Base-by-base conservation (phyloP, 139 green algal genomes). In the Nannochloris sp. region DNA sequence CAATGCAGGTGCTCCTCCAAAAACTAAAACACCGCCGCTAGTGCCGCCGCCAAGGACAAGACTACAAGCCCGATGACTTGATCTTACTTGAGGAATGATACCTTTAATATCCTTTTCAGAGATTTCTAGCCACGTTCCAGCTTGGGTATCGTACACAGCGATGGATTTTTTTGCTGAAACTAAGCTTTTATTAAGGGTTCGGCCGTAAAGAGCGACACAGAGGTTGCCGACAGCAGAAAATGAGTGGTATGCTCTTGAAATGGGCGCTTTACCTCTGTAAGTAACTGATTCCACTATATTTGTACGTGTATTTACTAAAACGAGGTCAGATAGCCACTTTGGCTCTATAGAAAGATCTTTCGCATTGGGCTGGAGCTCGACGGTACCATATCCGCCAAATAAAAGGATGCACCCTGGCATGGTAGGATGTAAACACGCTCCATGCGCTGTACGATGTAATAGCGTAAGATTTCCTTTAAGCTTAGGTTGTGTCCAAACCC, bases 381-480 rank as follows among this genome's bases (percentile, higher is more conserved):
- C 12, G 24, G 27, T 29, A 24, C 67, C 59, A 44, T 75, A 75
- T 24, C 68, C 68, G 3, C 68, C 68, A 54, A 64, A 51, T 30
- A 75, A 35, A 24, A 75, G 33, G 12, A 75, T 45, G 25, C 38
- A 38, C 10, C 29, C 3, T 1, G 46, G 34, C 8, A 59, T 45
- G 15, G 14, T 39, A 12, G 68, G 68, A 51, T 70, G 45, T 5
- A 59, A 12, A 59, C 68, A 75, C 12, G 60, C 68, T 13, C 44
- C 68, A 65, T 75, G 68, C 3, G 57, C 67, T 5, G 55, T 74
- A 23, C 66, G 57, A 34, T 31, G 19, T 23, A 73, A 38, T 54
- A 73, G 56, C 4, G 7, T 5, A 15, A 24, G 8, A 12, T 68
- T 62, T 31, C 66, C 66, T 0, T 44, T 54, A 29, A 73, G 30